A percentile compares a stretch with the other conserved stretches of the same genome.
These are phyloP conservation scores for Picea glauca DNA, from an alignment of 75 land plant genomes.

Conservation along the genomic window DNA sequence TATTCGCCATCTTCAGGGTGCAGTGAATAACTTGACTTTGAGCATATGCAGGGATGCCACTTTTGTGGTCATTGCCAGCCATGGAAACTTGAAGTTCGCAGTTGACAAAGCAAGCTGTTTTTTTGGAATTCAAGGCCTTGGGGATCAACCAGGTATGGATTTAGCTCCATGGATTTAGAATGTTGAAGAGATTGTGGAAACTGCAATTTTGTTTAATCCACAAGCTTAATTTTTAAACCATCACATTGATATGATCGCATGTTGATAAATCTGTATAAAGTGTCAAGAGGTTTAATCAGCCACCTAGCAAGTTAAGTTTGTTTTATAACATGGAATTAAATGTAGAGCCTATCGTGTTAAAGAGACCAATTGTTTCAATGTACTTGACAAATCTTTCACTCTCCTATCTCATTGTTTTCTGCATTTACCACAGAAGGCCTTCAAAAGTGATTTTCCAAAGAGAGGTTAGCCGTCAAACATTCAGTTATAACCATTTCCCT, in stretches of 20 bases:
- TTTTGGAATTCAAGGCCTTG: slow-evolving; percentile 53
- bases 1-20: slow-evolving; percentile 36
- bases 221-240: neutral
- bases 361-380: neutral
- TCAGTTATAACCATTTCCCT: no score
- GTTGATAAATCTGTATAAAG: neutral
- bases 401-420: neutral
- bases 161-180: neutral
- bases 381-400: neutral
- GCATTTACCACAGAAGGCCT: neutral
- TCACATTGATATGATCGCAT: neutral
- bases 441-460: neutral
- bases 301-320: neutral
- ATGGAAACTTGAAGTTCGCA: slow-evolving; percentile 29
- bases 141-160: slow-evolving; percentile 29
- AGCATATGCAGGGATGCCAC: slow-evolving; percentile 68
- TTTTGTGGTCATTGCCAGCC: slow-evolving; percentile 64
- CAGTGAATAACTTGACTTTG: slow-evolving; percentile 37
- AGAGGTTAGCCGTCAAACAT: no score
- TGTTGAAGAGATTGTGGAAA: neutral
- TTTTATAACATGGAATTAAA: neutral
- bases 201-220: neutral
- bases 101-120: slow-evolving; percentile 58
- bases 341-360: neutral
- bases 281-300: neutral